Conservation (phyloP, 2,329 filamentous ascomycete species). For the Aspergillus sp. region DNA sequence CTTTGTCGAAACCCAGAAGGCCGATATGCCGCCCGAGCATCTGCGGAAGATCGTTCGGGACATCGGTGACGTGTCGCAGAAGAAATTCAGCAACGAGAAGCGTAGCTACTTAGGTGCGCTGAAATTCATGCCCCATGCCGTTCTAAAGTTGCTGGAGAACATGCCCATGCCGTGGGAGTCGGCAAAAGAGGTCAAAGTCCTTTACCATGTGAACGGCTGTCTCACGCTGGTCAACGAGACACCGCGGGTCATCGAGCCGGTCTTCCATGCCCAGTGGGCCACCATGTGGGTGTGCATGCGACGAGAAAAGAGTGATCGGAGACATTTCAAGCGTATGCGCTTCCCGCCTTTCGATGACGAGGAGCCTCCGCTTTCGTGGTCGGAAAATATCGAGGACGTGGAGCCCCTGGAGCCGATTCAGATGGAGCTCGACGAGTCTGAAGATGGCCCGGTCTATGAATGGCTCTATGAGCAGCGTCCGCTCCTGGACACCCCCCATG, state of each 20-base stretch:
- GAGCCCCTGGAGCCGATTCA: slow-evolving; percentile 97
- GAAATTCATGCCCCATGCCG: slow-evolving; percentile 99
- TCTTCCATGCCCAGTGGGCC: slow-evolving; percentile 98
- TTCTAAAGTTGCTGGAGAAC: slow-evolving; percentile 94
- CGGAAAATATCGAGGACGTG: slow-evolving; percentile 97
- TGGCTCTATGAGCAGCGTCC: slow-evolving; percentile 98
- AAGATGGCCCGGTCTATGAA: slow-evolving; percentile 87
- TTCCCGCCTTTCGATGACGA: slow-evolving; percentile 99
- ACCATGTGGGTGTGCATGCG: slow-evolving; percentile 99
- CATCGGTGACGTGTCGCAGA: slow-evolving; percentile 98
- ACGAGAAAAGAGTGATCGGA: slow-evolving; percentile 91
- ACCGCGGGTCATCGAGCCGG: slow-evolving; percentile 92
- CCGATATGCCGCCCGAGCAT: slow-evolving; percentile 98
- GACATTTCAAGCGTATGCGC: slow-evolving; percentile 97
- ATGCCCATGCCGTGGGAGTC: slow-evolving; percentile 99
- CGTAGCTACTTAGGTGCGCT: slow-evolving; percentile 93
- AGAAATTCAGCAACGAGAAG: slow-evolving; percentile 99
- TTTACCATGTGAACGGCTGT: slow-evolving; percentile 98
- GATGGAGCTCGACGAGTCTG: slow-evolving; percentile 93
- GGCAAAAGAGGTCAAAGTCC: slow-evolving; percentile 89
- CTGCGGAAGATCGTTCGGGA: slow-evolving; percentile 97
- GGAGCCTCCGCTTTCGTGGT: slow-evolving; percentile 95
- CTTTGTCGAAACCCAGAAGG: slow-evolving; percentile 97
- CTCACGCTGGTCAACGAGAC: slow-evolving; percentile 95
- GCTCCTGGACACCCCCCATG: slow-evolving; percentile 84